Evolutionary conservation across 495 filamentous ascomycete species (phyloP), one percentile per base, ranked within the genome.

Genomic region (Penicillium herquei): DNA sequence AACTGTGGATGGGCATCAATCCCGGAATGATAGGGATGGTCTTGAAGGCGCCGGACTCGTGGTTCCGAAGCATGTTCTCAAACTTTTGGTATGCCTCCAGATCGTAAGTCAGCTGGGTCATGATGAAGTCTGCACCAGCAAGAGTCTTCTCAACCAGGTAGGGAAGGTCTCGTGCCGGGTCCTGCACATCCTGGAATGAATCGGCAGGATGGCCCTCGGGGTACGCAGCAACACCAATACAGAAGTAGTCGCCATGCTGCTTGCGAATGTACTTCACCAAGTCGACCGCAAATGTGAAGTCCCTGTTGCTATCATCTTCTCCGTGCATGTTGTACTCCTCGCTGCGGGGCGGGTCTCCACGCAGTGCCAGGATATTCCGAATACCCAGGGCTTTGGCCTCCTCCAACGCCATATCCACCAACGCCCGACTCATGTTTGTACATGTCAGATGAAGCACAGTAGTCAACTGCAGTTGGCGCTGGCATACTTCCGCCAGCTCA

Each of bases 71-170:
- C 62, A 80, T 81, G 56, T 76, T 78, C 75, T 96, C 93, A 68
- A 91, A 98, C 35, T 75, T 76, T 43, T 83, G 77, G 69, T 92
- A 98, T 13, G 88, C 90, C 7, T 87, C 78, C 12, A 89, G 80
- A 63, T 98, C 91, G 69, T 93, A 98, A 74, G 97, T 98, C 21
- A 98, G 78, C 67, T 98, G 94, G n/a, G 95, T 98, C 90, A 98
- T 96, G 67, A 98, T 88, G 70, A 98, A 98, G 70, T 98, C 95
- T 17, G 93, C 95, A 0, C 94, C 94, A 4, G 94, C 94, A 62
- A 86, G 77, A 0, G 86, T 86, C 79, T 98, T 98, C 54, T 96
- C 92, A 31, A 96, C 81, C 45, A 98, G 77, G 65, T 91, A 96
- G 7, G 94, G 90, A 37, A 98, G 70, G 72, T 98, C 94, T 41